phyloP scores from a whole-genome alignment of 2,329 filamentous ascomycete species.

The Graphilbum fragrans region DNA sequence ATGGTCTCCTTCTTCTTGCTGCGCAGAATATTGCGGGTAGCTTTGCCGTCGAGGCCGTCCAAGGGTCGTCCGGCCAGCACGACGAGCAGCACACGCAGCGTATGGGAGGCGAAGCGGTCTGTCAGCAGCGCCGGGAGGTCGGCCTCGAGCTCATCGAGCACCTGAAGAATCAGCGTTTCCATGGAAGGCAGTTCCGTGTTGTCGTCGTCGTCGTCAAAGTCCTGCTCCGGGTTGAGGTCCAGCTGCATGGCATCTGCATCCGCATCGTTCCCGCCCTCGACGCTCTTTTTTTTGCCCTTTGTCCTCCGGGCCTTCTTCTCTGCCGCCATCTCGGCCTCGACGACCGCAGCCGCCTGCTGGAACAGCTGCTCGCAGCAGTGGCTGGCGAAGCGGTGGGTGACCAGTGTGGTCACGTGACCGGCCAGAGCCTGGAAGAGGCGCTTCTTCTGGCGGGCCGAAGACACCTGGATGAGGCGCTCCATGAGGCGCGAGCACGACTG shows the following conservation, averaged over 20 bases:
- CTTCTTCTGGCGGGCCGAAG: slow-evolving; percentile 71
- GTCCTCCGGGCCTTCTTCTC: slow-evolving; percentile 26
- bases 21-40: slow-evolving; percentile 63
- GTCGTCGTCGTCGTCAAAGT: slow-evolving; percentile 29
- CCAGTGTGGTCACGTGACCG: slow-evolving; percentile 75
- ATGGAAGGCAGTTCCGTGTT: slow-evolving; percentile 49
- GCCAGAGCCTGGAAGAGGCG: slow-evolving; percentile 73
- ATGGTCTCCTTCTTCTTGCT: slow-evolving; percentile 89
- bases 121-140: slow-evolving; percentile 75
- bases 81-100: slow-evolving; percentile 72
- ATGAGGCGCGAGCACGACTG: slow-evolving; percentile 90
- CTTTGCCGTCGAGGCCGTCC: slow-evolving; percentile 57
- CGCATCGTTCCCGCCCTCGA: slow-evolving; percentile 12
- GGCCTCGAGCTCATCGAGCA: slow-evolving; percentile 77
- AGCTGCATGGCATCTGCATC: slow-evolving; percentile 28
- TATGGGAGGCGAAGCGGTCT: slow-evolving; percentile 82
- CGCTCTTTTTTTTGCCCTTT: slow-evolving; percentile 29
- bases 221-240: slow-evolving; percentile 23
- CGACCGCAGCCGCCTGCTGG: slow-evolving; percentile 51
- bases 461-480: slow-evolving; percentile 80
- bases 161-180: slow-evolving; percentile 74
- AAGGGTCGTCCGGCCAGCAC: slow-evolving; percentile 76
- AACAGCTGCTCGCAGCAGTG: slow-evolving; percentile 96
- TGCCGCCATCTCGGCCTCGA: slow-evolving; percentile 21
- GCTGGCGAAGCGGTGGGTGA: slow-evolving; percentile 92